These are phyloP conservation scores for Trichoderma reesei DNA, from an alignment of 495 filamentous ascomycete genomes.

Conservation along the genomic window DNA sequence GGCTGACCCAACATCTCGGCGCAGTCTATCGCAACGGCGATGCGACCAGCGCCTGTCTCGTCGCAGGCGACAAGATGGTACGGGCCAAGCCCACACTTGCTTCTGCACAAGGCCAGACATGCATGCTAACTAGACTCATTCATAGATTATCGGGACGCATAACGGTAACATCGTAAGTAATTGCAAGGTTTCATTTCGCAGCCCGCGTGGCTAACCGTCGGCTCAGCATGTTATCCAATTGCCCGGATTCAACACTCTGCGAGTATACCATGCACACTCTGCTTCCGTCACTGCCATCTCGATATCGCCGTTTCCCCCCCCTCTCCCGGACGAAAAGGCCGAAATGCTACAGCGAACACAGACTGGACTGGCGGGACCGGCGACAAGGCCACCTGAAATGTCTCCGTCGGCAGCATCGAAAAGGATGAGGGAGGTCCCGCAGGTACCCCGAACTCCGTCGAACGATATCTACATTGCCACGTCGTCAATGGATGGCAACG, in stretches of 20 bases:
- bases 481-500: slow-evolving; percentile 89
- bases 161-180: slow-evolving; percentile 85
- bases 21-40: slow-evolving; percentile 88
- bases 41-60: slow-evolving; percentile 79
- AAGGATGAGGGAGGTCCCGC: slow-evolving; percentile 35
- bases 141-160: slow-evolving; percentile 83
- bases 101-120: not conserved
- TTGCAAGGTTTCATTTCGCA: not conserved
- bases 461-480: slow-evolving; percentile 88
- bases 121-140: not conserved
- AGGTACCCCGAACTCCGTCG: slow-evolving; percentile 58
- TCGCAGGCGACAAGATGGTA: slow-evolving; percentile 95
- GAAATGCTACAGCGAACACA: slow-evolving; percentile 40
- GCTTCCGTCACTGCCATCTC: slow-evolving; percentile 85
- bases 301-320: slow-evolving; percentile 80
- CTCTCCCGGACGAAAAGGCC: slow-evolving; percentile 48
- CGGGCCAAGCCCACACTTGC: slow-evolving; percentile 13
- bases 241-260: slow-evolving; percentile 66
- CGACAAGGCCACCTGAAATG: slow-evolving; percentile 40
- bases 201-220: slow-evolving; percentile 15
- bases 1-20: slow-evolving; percentile 67
- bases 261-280: slow-evolving; percentile 81
- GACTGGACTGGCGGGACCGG: slow-evolving; percentile 30
- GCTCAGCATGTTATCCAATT: slow-evolving; percentile 73
- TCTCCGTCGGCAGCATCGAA: slow-evolving; percentile 42